A percentile compares a stretch with the other conserved stretches of the same genome.
These are phyloP conservation scores for Claviceps humidiphila DNA, from an alignment of 2,329 filamentous ascomycete genomes.

Conservation along the genomic window DNA sequence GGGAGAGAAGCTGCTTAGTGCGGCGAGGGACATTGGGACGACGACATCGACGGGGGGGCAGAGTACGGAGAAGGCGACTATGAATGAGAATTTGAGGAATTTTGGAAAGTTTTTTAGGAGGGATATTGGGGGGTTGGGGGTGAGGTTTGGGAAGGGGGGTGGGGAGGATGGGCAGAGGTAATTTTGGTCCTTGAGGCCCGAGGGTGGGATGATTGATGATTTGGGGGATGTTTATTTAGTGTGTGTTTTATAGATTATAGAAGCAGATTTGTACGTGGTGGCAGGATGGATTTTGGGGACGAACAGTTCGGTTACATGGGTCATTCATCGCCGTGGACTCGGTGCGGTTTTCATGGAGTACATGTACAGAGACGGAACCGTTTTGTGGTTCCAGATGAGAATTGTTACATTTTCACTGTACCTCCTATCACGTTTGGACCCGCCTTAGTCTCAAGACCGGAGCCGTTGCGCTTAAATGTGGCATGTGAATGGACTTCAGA, in stretches of 20 bases:
- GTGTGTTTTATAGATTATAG: neutral
- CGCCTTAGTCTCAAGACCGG: too few relatives aligned
- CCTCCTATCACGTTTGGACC: too few relatives aligned
- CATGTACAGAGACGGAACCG: too few relatives aligned
- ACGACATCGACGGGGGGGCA: constrained; percentile 30
- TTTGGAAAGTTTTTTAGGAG: constrained; percentile 93
- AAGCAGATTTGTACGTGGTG: too few relatives aligned
- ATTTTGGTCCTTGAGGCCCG: neutral
- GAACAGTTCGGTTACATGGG: too few relatives aligned
- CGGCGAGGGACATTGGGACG: constrained; percentile 72
- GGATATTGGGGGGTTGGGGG: constrained; percentile 66
- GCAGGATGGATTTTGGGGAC: too few relatives aligned
- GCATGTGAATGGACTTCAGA: too few relatives aligned
- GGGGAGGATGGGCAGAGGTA: constrained; percentile 17
- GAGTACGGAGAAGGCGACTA: constrained; percentile 47
- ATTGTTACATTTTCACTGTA: too few relatives aligned
- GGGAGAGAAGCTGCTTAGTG: constrained; percentile 78
- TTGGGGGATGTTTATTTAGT: neutral
- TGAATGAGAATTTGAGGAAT: constrained; percentile 90
- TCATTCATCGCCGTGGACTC: too few relatives aligned
- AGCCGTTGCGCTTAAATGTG: too few relatives aligned
- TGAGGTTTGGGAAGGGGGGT: constrained; percentile 55
- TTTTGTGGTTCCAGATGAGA: too few relatives aligned
- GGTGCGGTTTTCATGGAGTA: too few relatives aligned
- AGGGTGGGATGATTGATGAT: neutral